Percentiles rank a stretch among this genome's conserved stretches.
phyloP scores from a whole-genome alignment of 345 rosid genomes.

The Physaria fendleri region DNA sequence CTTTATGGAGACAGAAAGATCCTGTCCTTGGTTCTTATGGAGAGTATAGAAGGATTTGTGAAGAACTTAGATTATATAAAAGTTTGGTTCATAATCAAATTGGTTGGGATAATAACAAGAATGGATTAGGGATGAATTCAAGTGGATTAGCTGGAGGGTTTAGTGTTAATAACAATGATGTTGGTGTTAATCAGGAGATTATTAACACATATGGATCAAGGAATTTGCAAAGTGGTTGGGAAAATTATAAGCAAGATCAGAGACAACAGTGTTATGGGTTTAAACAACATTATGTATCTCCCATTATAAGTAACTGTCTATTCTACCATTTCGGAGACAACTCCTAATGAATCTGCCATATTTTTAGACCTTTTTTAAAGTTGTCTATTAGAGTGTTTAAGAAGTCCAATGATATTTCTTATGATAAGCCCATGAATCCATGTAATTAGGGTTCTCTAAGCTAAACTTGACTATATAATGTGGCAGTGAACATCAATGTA shows the following conservation, averaged over 20 bases:
- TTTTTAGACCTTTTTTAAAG: no score
- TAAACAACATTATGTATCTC: slow-evolving; percentile 21
- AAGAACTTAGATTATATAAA: slow-evolving; percentile 50
- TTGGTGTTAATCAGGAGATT: slow-evolving; percentile 15
- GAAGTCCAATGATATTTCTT: no score
- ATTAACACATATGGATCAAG: slow-evolving; percentile 13
- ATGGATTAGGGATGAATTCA: slow-evolving; percentile 9
- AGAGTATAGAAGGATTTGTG: slow-evolving; percentile 43
- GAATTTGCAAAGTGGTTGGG: slow-evolving; percentile 27
- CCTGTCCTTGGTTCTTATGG: slow-evolving; percentile 57
- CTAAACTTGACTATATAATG: no score
- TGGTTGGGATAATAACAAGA: slow-evolving; percentile 23
- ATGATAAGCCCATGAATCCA: no score
- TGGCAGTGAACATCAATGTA: no score
- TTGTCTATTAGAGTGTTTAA: no score
- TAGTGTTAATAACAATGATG: slow-evolving; percentile 17
- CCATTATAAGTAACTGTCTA: slow-evolving; percentile 12
- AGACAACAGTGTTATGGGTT: slow-evolving; percentile 30
- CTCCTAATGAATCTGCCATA: no score
- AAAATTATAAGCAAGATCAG: slow-evolving; percentile 24
- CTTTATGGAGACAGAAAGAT: slow-evolving; percentile 56
- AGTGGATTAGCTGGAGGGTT: slow-evolving; percentile 22
- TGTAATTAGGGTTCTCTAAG: no score
- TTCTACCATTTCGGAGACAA: no score
- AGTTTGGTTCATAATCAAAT: slow-evolving; percentile 24